Percentiles rank a stretch among this genome's conserved stretches.
These are phyloP conservation scores for Carallia pectinifolia DNA, from an alignment of 345 rosid species.

Conservation along the genomic window DNA sequence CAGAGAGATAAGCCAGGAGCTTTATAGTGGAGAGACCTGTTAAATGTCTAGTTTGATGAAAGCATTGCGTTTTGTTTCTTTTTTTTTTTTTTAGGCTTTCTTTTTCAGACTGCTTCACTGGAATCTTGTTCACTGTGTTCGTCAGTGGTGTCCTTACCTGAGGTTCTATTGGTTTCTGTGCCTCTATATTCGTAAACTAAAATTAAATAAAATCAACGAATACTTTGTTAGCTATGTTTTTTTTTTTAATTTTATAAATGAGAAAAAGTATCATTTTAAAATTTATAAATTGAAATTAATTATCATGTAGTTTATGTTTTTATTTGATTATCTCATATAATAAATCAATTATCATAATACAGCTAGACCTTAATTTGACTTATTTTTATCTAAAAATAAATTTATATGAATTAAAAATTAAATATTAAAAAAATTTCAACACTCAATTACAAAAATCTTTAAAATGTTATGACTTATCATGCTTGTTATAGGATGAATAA, in stretches of 20 bases:
- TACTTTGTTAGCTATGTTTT: too few relatives aligned
- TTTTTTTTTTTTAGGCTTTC: neutral
- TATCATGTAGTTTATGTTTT: too few relatives aligned
- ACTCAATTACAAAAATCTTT: too few relatives aligned
- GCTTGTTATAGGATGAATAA: neutral
- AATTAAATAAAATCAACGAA: neutral
- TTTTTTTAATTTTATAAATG: too few relatives aligned
- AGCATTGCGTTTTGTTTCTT: neutral
- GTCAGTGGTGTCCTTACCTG: neutral
- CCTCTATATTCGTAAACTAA: neutral
- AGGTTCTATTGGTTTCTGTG: conserved; percentile 8
- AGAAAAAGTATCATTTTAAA: too few relatives aligned
- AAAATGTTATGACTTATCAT: neutral
- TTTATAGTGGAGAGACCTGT: conserved; percentile 11
- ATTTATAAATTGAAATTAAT: too few relatives aligned
- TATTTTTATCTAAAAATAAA: too few relatives aligned
- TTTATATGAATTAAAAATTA: too few relatives aligned
- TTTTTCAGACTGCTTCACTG: conserved; percentile 5
- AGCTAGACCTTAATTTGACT: too few relatives aligned
- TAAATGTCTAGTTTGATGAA: neutral
- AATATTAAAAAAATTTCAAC: too few relatives aligned
- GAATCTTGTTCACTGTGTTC: conserved; percentile 17
- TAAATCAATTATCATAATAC: too few relatives aligned
- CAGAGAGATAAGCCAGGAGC: neutral
- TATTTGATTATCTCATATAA: too few relatives aligned